Percentiles rank a stretch among this genome's conserved stretches.
Conservation (phyloP, 768 basidiomycete species). For the Amanita jacksonii region DNA sequence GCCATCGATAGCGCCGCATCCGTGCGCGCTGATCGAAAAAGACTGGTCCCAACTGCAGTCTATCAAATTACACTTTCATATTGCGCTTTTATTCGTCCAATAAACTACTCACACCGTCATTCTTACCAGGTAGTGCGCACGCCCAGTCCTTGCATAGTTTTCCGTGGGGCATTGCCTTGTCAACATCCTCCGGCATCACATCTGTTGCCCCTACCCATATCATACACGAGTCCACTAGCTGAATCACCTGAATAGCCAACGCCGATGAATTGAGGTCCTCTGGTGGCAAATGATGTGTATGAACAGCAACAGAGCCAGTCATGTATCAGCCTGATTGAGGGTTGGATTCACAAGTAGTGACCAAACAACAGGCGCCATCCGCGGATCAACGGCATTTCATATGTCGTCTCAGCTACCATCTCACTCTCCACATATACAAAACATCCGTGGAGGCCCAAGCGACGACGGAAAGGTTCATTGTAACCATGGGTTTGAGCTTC, state of each 20-base stretch:
- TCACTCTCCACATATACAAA: not conserved
- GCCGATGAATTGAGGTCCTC: conserved; percentile 43
- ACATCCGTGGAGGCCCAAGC: not conserved
- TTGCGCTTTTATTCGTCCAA: too few species aligned
- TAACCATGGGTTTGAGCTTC: conserved; percentile 2
- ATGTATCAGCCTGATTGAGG: not conserved
- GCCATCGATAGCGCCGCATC: conserved; percentile 69
- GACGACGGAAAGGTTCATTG: conserved; percentile 26
- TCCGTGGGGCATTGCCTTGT: conserved; percentile 43
- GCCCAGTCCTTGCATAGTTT: conserved; percentile 69
- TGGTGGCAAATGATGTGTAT: conserved; percentile 39
- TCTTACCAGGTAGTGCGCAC: conserved; percentile 60
- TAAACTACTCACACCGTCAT: too few species aligned
- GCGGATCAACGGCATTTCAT: too few species aligned
- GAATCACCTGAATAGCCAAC: conserved; percentile 57
- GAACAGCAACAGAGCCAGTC: conserved; percentile 27
- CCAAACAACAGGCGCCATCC: too few species aligned
- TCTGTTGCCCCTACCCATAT: conserved; percentile 68
- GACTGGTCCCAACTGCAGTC: conserved; percentile 41
- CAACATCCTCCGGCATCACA: conserved; percentile 31
- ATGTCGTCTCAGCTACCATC: not conserved
- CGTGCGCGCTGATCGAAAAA: conserved; percentile 52
- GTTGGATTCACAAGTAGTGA: too few species aligned
- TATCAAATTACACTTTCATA: not conserved
- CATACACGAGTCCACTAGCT: conserved; percentile 69